A percentile compares a stretch with the other conserved stretches of the same genome.
These are phyloP conservation scores for Choanephora cucurbitarum DNA, from an alignment of 371 early-diverging fungal genomes.

Conservation along the genomic window DNA sequence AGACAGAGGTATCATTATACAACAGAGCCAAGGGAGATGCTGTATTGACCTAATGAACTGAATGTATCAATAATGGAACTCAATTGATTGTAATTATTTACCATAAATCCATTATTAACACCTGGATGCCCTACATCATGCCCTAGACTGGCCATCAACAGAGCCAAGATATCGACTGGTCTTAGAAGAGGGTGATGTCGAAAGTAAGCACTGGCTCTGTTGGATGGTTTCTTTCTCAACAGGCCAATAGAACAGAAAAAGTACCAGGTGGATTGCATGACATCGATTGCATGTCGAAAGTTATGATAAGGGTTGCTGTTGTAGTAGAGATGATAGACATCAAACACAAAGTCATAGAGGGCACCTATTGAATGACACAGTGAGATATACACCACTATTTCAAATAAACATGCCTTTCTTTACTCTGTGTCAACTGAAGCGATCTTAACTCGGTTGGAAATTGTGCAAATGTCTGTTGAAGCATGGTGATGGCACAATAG, in stretches of 20 bases:
- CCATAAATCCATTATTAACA: slow-evolving; percentile 80
- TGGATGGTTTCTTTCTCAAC: slow-evolving; percentile 26
- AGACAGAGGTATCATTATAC: slow-evolving; percentile 90
- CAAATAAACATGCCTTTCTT: too few relatives aligned
- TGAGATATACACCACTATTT: too few relatives aligned
- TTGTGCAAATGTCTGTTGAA: slow-evolving; percentile 56
- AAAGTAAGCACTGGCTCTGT: slow-evolving; percentile 14
- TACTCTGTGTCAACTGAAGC: slow-evolving; percentile 59
- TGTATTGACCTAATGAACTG: slow-evolving; percentile 72
- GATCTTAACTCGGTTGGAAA: slow-evolving; percentile 58
- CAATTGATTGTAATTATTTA: slow-evolving; percentile 27
- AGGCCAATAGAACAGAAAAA: slow-evolving; percentile 58
- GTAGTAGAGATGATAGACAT: slow-evolving; percentile 67
- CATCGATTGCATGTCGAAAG: slow-evolving; percentile 85
- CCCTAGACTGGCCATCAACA: slow-evolving; percentile 75
- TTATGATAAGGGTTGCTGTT: slow-evolving; percentile 81
- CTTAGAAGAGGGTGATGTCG: slow-evolving; percentile 28
- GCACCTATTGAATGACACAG: too few relatives aligned
- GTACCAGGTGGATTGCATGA: slow-evolving; percentile 77
- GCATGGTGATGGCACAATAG: slow-evolving; percentile 59
- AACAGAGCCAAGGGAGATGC: slow-evolving; percentile 80
- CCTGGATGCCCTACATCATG: slow-evolving; percentile 89
- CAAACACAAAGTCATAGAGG: slow-evolving; percentile 61
- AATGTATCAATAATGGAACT: too few relatives aligned
- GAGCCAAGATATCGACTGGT: slow-evolving; percentile 69